Base-by-base conservation (phyloP, 352 stramenopile species). In the Phytopythium litorale region DNA sequence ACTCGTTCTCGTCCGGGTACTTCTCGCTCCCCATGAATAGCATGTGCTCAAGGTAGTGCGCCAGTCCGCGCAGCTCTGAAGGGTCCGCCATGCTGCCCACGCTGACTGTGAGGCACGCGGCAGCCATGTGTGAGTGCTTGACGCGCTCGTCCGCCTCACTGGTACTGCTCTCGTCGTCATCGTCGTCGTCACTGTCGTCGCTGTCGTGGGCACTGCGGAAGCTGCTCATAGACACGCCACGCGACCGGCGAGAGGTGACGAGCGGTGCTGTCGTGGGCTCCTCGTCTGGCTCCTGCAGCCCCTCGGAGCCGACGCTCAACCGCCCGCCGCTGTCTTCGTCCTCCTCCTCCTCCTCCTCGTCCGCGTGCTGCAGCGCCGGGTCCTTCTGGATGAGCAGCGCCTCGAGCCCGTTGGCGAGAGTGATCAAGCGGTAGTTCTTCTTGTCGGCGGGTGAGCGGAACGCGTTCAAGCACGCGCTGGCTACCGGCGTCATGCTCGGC, bases 41-140 rank as follows among this genome's bases (percentile, higher is more conserved):
- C 92, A 98, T 97, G 76, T 98, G 92, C 71, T 98, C 90, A 23
- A 97, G 72, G 60, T 91, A 96, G 60, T 97, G 88, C 11, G 86
- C 87, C 9, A 91, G 64, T 4, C 85, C 89, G 16, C 73, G 76
- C 15, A 94, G 48, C 11, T 75, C 60, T 40, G 73, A 43, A 1
- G 85, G 80, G 35, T 97, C 86, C 1, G 70, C 9, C 61, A 89
- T 74, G 62, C 77, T 88, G 8, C 81, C 81, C 1, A 88, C 74
- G 32, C 72, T 65, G 12, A 91, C 81, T 19, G 81, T 69, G 57
- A 91, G 55, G 63, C 78, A 88, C 30, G 76, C 81, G 13, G 71
- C 79, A 9, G 79, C 77, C 33, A 73, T 62, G 48, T 63, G 75
- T 23, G 42, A 64, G n/a, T 50, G 64, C 51, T 52, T 42, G 40